Evolutionary conservation across 2,329 filamentous ascomycete genomes (phyloP).

Genomic region (Xylaria sp.): DNA sequence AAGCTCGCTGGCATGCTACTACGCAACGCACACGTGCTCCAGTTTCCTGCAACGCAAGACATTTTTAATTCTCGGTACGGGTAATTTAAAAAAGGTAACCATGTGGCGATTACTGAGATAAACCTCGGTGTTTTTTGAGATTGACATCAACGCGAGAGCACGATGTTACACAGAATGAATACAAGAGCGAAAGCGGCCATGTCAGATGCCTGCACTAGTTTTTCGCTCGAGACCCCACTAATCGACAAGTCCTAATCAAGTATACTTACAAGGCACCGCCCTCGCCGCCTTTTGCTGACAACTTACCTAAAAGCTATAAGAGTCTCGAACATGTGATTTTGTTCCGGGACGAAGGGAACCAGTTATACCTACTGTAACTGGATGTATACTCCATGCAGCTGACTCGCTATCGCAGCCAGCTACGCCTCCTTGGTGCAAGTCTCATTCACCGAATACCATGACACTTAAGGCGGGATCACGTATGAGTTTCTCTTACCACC

Average conservation of each 20-base stretch:
- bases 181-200: neutral
- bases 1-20: neutral
- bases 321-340: constrained; percentile 33
- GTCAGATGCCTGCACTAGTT: constrained; percentile 16
- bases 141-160: constrained; percentile 5
- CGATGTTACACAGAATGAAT: neutral
- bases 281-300: constrained; percentile 26
- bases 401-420: constrained; percentile 37
- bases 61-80: neutral
- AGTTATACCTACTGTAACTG: neutral
- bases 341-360: constrained; percentile 23
- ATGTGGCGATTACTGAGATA: neutral
- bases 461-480: constrained; percentile 4
- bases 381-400: constrained; percentile 34
- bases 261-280: neutral
- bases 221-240: constrained; percentile 13
- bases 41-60: neutral
- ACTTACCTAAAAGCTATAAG: neutral
- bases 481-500: neutral
- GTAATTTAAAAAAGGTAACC: constrained; percentile 1
- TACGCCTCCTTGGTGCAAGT: constrained; percentile 39
- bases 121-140: constrained; percentile 1
- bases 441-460: neutral
- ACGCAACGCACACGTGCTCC: constrained; percentile 5
- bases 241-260: constrained; percentile 11